A percentile compares a stretch with the other conserved stretches of the same genome.
Conservation (phyloP, 345 rosid genomes). For the Crucihimalaya himalaica region DNA sequence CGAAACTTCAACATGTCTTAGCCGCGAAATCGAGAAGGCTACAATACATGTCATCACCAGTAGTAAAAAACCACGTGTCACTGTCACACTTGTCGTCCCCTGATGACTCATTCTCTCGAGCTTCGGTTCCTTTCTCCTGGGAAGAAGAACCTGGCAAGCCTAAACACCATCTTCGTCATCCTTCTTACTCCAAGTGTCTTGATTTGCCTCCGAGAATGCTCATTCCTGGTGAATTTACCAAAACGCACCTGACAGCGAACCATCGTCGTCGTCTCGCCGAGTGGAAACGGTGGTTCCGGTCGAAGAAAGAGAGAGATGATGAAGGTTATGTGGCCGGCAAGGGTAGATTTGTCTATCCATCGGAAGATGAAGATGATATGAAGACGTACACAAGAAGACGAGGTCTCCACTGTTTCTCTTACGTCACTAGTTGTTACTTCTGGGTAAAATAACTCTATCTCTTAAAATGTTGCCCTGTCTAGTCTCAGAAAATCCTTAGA, state of each 20-base stretch:
- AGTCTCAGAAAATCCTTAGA: background rate
- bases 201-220: conserved; percentile 63
- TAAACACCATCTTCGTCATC: conserved; percentile 38
- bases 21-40: conserved; percentile 34
- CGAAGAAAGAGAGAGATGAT: conserved; percentile 43
- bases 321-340: conserved; percentile 28
- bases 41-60: conserved; percentile 43
- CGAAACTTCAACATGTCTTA: conserved; percentile 43
- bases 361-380: conserved; percentile 17
- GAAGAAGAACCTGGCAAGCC: conserved; percentile 92
- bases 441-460: conserved; percentile 44
- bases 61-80: conserved; percentile 21
- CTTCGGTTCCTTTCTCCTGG: conserved; percentile 79
- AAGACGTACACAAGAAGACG: conserved; percentile 37
- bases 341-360: conserved; percentile 49
- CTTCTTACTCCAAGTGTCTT: conserved; percentile 42
- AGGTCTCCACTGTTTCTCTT: conserved; percentile 34
- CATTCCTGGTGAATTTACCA: conserved; percentile 39
- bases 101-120: conserved; percentile 56
- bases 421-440: conserved; percentile 44
- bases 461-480: background rate
- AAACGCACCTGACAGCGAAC: conserved; percentile 21
- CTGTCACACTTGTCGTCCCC: conserved; percentile 36
- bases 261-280: background rate
- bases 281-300: conserved; percentile 47